Evolutionary conservation across 129 eudicot genomes (phyloP), one percentile per base, ranked within the genome.

Genomic region (Apium graveolens): DNA sequence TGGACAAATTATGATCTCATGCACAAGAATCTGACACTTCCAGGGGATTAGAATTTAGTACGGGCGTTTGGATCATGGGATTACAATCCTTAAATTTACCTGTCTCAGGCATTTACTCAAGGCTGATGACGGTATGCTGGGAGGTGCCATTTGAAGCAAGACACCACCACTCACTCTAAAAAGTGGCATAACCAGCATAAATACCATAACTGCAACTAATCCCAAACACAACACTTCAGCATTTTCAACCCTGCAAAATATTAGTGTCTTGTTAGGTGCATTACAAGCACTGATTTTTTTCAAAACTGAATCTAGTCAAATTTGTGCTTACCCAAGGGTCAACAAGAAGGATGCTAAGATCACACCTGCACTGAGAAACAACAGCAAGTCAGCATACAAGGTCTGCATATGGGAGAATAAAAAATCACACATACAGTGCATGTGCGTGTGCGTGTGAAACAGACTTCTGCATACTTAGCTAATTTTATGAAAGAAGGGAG

Each of bases 221-320:
- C 98, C 98, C 90, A 95, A 76, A 80, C 98, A 92, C 83, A 95
- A 87, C n/a, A 92, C 98, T 87, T 95, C 98, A 46, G 98, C 98
- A 90, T 95, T 95, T 17, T 91, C 84, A 78, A 95, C 92, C 94
- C 97, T 95, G 83, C 29, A 77, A 73, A 31, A 72, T 2, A 74
- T 77, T 14, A 72, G 26, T 2, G 48, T 27, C 35, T 70, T 27
- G 34, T 76, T 44, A 39, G 66, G 26, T 38, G 8, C 65, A 31
- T 26, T 39, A 76, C 10, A 78, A 78, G 63, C 18, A 53, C 41
- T 2, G 6, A 5, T 12, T 44, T 16, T 26, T 27, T 74, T 44
- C 17, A 5, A 60, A n/a, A 9, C 14, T 26, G 7, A 26, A 26
- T 16, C 2, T 29, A 27, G 39, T 42, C 27, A 26, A 13, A 13